Conservation (phyloP, 441 rosid species). For the Erodium trifolium region DNA sequence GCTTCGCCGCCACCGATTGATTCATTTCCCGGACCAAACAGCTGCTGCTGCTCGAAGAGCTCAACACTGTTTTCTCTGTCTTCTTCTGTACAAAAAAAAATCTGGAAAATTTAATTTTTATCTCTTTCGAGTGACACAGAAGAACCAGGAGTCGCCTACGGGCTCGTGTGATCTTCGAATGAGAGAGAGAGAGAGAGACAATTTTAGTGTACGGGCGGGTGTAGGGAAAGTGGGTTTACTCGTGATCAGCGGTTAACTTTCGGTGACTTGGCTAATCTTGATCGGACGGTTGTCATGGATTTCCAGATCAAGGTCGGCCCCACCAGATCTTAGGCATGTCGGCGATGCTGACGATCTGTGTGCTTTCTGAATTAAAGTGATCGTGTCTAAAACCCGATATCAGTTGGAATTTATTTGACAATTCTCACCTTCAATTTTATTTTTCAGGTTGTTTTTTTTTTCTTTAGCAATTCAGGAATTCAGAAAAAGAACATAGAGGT, state of each 20-base stretch:
- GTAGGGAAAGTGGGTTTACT: neutral
- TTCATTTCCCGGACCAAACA: neutral
- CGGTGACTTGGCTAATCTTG: neutral
- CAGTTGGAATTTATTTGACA: too few relatives aligned
- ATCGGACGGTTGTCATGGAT: neutral
- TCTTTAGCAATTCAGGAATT: too few relatives aligned
- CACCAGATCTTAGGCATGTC: too few relatives aligned
- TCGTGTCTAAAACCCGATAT: too few relatives aligned
- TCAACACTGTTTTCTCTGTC: neutral
- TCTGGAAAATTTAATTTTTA: neutral
- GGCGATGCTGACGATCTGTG: neutral
- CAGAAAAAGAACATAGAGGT: too few relatives aligned
- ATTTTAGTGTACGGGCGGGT: neutral
- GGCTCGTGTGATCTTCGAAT: neutral
- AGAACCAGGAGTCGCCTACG: neutral
- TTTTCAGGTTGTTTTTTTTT: too few relatives aligned
- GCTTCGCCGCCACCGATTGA: slow-evolving; percentile 44
- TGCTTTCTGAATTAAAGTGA: too few relatives aligned
- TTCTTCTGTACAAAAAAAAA: neutral
- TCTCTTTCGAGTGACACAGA: neutral
- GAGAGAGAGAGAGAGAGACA: neutral
- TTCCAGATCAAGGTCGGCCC: too few relatives aligned
- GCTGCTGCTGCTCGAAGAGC: too few relatives aligned
- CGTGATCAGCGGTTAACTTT: neutral
- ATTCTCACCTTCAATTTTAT: too few relatives aligned